Conservation (phyloP, 768 basidiomycete genomes). For the Mrakia gelida region DNA sequence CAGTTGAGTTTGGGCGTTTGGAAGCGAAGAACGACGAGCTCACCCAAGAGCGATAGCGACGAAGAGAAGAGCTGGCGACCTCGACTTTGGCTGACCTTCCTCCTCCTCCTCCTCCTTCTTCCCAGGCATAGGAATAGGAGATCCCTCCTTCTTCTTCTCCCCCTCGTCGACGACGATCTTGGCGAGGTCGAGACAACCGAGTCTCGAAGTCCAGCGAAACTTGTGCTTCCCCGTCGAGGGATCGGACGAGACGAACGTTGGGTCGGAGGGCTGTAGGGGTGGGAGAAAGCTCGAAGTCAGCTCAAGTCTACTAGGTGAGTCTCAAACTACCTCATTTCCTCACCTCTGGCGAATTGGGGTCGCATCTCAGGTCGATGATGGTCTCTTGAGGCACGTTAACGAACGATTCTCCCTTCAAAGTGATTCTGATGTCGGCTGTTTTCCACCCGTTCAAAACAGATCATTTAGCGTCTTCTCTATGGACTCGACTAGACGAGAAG, state of each 20-base stretch:
- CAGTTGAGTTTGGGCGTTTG: neutral
- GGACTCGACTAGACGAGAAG: neutral
- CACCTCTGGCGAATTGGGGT: slow-evolving; percentile 1
- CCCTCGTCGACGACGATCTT: too few relatives aligned
- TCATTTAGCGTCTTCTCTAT: neutral
- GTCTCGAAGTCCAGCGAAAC: neutral
- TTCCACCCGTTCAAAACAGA: neutral
- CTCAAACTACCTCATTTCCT: too few relatives aligned
- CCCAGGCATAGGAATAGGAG: neutral
- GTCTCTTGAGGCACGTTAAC: neutral
- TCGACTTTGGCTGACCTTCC: neutral
- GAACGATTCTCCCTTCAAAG: neutral
- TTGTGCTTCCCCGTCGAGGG: neutral
- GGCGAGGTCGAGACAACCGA: neutral
- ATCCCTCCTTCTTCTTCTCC: neutral
- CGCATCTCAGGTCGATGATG: neutral
- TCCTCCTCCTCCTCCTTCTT: neutral
- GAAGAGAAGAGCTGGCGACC: neutral
- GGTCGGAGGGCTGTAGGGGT: neutral
- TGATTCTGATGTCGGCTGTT: slow-evolving; percentile 18
- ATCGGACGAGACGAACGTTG: neutral
- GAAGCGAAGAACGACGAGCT: neutral
- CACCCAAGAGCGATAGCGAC: neutral
- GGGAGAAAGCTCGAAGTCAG: neutral
- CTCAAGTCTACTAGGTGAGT: neutral